Conservation (phyloP, 345 rosid species). For the Bretschneidera sinensis region DNA sequence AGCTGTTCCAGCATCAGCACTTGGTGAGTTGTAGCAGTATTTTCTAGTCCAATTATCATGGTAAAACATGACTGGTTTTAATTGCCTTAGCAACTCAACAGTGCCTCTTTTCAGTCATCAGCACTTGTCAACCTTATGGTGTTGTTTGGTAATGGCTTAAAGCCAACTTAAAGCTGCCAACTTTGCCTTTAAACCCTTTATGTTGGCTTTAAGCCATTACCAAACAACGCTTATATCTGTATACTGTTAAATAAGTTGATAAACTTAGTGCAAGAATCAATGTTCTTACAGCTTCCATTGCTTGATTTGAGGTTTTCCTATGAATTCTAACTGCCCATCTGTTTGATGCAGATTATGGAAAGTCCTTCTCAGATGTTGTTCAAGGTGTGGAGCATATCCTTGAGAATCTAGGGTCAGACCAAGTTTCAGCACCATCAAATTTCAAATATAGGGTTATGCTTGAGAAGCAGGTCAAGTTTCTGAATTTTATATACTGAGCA, state of each 20-base stretch:
- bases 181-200: no score
- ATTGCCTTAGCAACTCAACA: conserved; percentile 1
- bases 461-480: conserved; percentile 72
- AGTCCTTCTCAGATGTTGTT: conserved; percentile 79
- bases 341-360: conserved; percentile 64
- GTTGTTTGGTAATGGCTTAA: no score
- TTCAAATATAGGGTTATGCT: conserved; percentile 77
- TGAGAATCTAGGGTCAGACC: conserved; percentile 64
- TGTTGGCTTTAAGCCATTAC: conserved; percentile 2
- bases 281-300: conserved; percentile 4
- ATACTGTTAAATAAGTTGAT: background rate
- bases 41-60: conserved; percentile 7
- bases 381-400: conserved; percentile 73
- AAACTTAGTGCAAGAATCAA: background rate
- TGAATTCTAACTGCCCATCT: conserved; percentile 15
- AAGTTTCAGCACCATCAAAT: conserved; percentile 56
- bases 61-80: conserved; percentile 3
- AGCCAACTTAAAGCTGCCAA: no score
- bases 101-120: background rate
- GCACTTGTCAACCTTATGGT: background rate
- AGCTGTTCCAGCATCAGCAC: conserved; percentile 66
- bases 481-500: background rate
- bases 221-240: conserved; percentile 11
- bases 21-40: conserved; percentile 40
- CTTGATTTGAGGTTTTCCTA: conserved; percentile 8